A percentile compares a stretch with the other conserved stretches of the same genome.
Evolutionary conservation across 345 rosid species (phyloP).

Genomic region (Anacardium occidentale): DNA sequence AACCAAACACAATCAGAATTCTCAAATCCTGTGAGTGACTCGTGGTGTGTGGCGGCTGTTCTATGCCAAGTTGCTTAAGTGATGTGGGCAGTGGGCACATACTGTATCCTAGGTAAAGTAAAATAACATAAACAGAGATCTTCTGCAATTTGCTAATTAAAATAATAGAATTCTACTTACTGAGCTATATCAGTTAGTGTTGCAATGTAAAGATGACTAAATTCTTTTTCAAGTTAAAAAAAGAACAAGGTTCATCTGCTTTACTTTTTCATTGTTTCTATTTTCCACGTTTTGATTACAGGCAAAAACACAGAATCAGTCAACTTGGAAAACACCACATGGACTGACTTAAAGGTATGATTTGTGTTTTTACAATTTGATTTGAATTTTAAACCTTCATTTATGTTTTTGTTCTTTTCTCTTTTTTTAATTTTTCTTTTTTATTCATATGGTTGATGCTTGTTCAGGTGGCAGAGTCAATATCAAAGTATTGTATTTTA

Average conservation of each 20-base stretch:
- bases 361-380: slow-evolving; percentile 1
- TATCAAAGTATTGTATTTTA: slow-evolving; percentile 73
- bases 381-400: not conserved
- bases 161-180: not conserved
- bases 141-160: not conserved
- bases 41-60: too few relatives aligned
- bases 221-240: too few relatives aligned
- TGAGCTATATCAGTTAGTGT: not conserved
- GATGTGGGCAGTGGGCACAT: too few relatives aligned
- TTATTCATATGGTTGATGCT: slow-evolving; percentile 4
- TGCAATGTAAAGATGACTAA: too few relatives aligned
- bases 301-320: slow-evolving; percentile 56
- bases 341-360: slow-evolving; percentile 55
- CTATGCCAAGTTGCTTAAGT: too few relatives aligned
- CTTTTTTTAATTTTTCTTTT: not conserved
- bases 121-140: too few relatives aligned
- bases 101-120: too few relatives aligned
- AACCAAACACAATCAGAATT: too few relatives aligned
- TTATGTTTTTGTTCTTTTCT: not conserved
- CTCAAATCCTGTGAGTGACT: too few relatives aligned
- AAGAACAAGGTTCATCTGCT: not conserved
- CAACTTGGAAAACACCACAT: slow-evolving; percentile 56
- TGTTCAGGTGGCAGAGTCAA: slow-evolving; percentile 61
- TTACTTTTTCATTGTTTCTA: not conserved
- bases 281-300: slow-evolving; percentile 23